Base-by-base conservation (phyloP, 352 stramenopile species). In the Phytophthora pseudosyringae region DNA sequence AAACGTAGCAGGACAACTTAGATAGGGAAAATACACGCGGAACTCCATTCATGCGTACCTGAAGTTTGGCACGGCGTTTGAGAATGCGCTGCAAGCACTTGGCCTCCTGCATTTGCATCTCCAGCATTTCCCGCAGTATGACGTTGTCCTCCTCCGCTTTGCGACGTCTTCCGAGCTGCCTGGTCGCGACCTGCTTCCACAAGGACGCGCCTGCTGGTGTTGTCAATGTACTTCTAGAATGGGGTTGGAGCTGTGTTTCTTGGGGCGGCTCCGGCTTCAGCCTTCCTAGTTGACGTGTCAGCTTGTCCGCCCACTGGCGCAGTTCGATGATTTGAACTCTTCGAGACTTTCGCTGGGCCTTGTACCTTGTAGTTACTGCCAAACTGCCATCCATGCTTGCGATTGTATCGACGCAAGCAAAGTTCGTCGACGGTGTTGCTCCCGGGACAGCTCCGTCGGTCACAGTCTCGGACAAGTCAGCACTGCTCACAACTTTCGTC, bases 41-140 rank as follows among this genome's bases (percentile, higher is more conserved):
- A 28, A 39, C n/a, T 32, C 3, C 32, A 33, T 12, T 26, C 10
- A 40, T 1, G 52, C 41, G 21, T 61, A 75, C 57, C 43, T 75
- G 54, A 46, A 66, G 67, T 49, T 69, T 71, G 0, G 48, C 57
- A 26, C 67, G 69, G 0, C 69, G 69, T 25, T 68, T 71, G 10
- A 76, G 48, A 44, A 70, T 70, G 10, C 69, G 64, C 43, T 72
- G 64, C 29, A 76, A 49, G 28, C 68, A 73, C 53, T 66, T 76
- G 13, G 63, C 53, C 3, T 67, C 41, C 26, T 66, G 57, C 18
- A 69, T 45, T 46, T 78, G 70, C 35, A 67, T 33, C 6, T 67
- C 67, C 5, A 78, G 16, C 35, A 73, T 66, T 1, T 62, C 39
- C 7, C 60, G 62, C 3, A 78, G 36, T 5, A 29, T 43, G 5